Base-by-base conservation (phyloP, 306 rosid genomes). In the Acacia acuminata region DNA sequence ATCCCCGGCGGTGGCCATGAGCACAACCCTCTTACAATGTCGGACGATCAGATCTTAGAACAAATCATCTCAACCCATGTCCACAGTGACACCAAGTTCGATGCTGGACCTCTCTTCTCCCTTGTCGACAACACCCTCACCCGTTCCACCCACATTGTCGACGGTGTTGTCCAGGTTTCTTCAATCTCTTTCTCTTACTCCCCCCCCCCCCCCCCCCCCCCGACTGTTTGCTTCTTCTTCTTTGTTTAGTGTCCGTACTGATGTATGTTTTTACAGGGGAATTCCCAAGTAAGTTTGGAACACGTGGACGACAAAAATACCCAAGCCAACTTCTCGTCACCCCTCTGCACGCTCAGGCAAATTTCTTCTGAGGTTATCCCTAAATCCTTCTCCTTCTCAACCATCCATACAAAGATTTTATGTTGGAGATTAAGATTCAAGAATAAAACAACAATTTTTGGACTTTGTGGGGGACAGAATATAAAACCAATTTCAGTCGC, bases 1-100 rank as follows among this genome's bases (percentile, higher is more conserved):
- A 45, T 86, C 53, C 51, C 34, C 22, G 55, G 10, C 17, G 55
- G 8, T 73, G 44, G 5, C 42, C 42, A 36, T 56, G 88, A 80
- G 79, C 79, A 73, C 1, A 86, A 84, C 86, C 83, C 89, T 7
- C 82, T 92, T 13, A 67, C 82, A 81, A 42, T 78, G 87, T 81
- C 90, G 1, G 96, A 88, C 75, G 79, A 87, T 2, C 86, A 87
- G 69, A 85, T 90, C 12, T 19, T 88, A 76, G 92, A 90, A 0
- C 85, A 84, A 36, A 88, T 92, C 56, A 84, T 85, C 71, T 60
- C 72, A 9, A 88, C 94, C 30, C 90, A 91, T 84, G 92, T 87
- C 36, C 87, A 83, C 66, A 77, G 68, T 24, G 86, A 88, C 45
- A 82, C 83, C 0, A 82, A 84, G 14, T 88, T 90, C 38, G 92